A percentile compares a stretch with the other conserved stretches of the same genome.
Evolutionary conservation across 2,329 filamentous ascomycete species (phyloP).

Genomic region (Clonostachys sp.): DNA sequence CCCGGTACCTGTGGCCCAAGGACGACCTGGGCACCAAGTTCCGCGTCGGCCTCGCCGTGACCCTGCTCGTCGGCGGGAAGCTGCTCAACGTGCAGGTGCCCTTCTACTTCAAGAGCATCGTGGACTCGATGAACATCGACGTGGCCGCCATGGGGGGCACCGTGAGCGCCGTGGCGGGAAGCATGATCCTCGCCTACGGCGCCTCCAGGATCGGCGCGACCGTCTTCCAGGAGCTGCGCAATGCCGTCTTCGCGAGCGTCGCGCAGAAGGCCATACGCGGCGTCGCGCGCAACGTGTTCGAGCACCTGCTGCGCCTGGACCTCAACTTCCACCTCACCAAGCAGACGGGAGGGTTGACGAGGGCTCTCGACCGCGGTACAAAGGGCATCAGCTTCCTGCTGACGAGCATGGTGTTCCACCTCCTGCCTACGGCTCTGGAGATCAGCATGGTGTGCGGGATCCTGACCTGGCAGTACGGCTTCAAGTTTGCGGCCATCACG

Average conservation of each 20-base stretch:
- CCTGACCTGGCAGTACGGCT: slow-evolving; percentile 91
- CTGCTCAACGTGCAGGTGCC: slow-evolving; percentile 96
- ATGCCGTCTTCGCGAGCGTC: slow-evolving; percentile 94
- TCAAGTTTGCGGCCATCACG: slow-evolving; percentile 87
- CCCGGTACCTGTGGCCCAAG: slow-evolving; percentile 93
- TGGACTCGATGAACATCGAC: slow-evolving; percentile 97
- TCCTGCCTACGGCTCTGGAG: slow-evolving; percentile 88
- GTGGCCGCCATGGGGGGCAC: slow-evolving; percentile 83
- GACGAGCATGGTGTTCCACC: slow-evolving; percentile 97
- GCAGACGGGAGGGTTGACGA: slow-evolving; percentile 89
- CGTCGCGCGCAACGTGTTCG: slow-evolving; percentile 89
- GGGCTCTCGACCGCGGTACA: slow-evolving; percentile 93
- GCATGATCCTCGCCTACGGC: slow-evolving; percentile 92
- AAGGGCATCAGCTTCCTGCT: slow-evolving; percentile 97
- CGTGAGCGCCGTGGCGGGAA: slow-evolving; percentile 81
- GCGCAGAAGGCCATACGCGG: slow-evolving; percentile 93
- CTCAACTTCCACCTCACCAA: slow-evolving; percentile 90
- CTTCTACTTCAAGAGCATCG: slow-evolving; percentile 98
- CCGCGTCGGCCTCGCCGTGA: slow-evolving; percentile 80
- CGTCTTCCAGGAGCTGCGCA: slow-evolving; percentile 87
- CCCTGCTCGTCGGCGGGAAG: slow-evolving; percentile 83
- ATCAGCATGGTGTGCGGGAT: slow-evolving; percentile 96
- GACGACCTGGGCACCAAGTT: slow-evolving; percentile 68
- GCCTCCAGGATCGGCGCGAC: slow-evolving; percentile 83
- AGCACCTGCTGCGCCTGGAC: slow-evolving; percentile 83